Evolutionary conservation across 2,329 filamentous ascomycete genomes (phyloP).

Genomic region (Paraconiothyrium sp.): DNA sequence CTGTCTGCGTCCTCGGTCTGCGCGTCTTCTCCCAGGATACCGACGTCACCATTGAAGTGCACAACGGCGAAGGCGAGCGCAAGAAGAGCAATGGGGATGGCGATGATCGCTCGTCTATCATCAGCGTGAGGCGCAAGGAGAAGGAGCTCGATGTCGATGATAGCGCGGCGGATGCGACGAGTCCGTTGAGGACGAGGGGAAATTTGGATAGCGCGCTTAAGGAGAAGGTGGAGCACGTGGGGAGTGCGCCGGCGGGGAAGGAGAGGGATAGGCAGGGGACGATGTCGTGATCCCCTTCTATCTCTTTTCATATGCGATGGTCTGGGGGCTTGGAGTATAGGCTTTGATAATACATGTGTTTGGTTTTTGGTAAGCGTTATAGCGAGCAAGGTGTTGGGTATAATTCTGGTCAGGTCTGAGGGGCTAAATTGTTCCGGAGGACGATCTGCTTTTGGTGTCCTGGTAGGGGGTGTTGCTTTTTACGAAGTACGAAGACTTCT

Average conservation of each 20-base stretch:
- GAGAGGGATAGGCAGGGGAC: constrained; percentile 42
- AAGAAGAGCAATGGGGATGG: constrained; percentile 36
- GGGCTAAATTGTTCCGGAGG: constrained; percentile 6
- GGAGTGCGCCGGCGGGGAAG: constrained; percentile 39
- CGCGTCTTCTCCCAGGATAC: constrained; percentile 65
- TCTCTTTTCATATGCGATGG: neutral
- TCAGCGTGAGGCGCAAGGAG: constrained; percentile 37
- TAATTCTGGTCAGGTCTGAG: neutral
- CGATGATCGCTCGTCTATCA: constrained; percentile 38
- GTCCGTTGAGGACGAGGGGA: constrained; percentile 42
- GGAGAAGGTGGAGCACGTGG: constrained; percentile 36
- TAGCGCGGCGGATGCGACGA: constrained; percentile 52
- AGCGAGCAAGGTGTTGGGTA: constrained; percentile 10
- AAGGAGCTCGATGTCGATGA: constrained; percentile 54
- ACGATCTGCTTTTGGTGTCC: neutral
- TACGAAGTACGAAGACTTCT: too few relatives aligned
- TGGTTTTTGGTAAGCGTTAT: neutral
- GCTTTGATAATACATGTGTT: neutral
- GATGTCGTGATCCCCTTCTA: constrained; percentile 26
- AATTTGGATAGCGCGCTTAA: constrained; percentile 40
- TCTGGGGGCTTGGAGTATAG: neutral
- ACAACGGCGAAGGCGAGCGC: constrained; percentile 48
- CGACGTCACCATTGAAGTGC: constrained; percentile 62
- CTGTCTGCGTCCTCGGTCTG: constrained; percentile 67
- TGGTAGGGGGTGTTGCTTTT: neutral